Evolutionary conservation across 1,284 basidiomycete species (phyloP).

Genomic region (Sutorius eximius): DNA sequence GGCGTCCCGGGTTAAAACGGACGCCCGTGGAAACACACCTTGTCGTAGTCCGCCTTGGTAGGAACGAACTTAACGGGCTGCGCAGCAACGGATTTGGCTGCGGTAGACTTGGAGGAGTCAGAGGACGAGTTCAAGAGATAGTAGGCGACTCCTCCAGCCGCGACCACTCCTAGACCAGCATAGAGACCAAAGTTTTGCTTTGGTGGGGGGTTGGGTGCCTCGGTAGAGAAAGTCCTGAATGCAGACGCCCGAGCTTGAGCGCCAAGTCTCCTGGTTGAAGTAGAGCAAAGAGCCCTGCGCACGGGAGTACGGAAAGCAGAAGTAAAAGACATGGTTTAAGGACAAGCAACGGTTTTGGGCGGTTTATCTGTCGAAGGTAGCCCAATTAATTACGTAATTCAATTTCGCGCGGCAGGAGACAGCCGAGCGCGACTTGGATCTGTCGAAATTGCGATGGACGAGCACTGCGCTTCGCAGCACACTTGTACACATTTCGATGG

Average conservation of each 20-base stretch:
- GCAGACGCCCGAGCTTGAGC: constrained; percentile 32
- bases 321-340: constrained; percentile 47
- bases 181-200: constrained; percentile 56
- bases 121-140: constrained; percentile 50
- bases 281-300: constrained; percentile 43
- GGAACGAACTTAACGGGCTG: constrained; percentile 69
- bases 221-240: constrained; percentile 61
- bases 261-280: constrained; percentile 33
- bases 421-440: neutral
- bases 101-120: constrained; percentile 50
- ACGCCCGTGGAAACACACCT: constrained; percentile 48
- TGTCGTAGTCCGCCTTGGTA: constrained; percentile 81
- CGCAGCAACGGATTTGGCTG: constrained; percentile 55
- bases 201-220: constrained; percentile 42
- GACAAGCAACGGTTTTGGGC: constrained; percentile 5
- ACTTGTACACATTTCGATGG: neutral
- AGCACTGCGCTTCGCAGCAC: constrained; percentile 7
- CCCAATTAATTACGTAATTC: constrained; percentile 24
- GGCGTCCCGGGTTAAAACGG: neutral
- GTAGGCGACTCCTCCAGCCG: constrained; percentile 51
- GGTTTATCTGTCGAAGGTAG: constrained; percentile 11
- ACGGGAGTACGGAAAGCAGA: constrained; percentile 46
- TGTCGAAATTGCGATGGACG: constrained; percentile 23
- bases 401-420: neutral
- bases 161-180: constrained; percentile 53